phyloP scores from a whole-genome alignment of 1,284 basidiomycete genomes.

The Ceratobasidium sp. region DNA sequence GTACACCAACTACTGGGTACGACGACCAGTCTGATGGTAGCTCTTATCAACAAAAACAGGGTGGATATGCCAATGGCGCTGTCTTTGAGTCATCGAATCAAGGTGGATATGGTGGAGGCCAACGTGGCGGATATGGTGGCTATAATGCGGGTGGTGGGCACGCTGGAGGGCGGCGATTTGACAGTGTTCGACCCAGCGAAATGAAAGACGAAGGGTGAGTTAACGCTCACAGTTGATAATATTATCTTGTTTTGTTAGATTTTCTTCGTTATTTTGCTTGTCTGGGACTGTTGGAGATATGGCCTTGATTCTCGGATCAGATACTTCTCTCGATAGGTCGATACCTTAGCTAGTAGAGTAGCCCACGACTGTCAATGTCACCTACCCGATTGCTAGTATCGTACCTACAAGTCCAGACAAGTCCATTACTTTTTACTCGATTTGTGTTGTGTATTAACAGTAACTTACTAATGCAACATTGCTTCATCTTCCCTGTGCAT shows the following conservation, averaged over 20 bases:
- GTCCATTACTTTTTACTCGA: slow-evolving; percentile 75
- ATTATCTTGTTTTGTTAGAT: slow-evolving; percentile 10
- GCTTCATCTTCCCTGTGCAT: slow-evolving; percentile 43
- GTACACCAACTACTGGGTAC: slow-evolving; percentile 8
- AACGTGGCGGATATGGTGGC: slow-evolving; percentile 56
- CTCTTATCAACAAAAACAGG: slow-evolving; percentile 47
- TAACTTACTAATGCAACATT: slow-evolving; percentile 76
- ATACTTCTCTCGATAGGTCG: slow-evolving; percentile 33
- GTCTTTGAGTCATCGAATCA: slow-evolving; percentile 64
- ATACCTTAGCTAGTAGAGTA: slow-evolving; percentile 46
- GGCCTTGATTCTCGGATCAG: slow-evolving; percentile 42
- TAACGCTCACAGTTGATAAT: slow-evolving; percentile 10
- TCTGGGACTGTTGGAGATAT: slow-evolving; percentile 42
- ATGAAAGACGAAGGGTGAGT: slow-evolving; percentile 99
- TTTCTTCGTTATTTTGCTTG: slow-evolving; percentile 51
- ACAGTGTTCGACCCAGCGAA: slow-evolving; percentile 87
- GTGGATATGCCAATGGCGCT: slow-evolving; percentile 50
- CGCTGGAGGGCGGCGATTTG: slow-evolving; percentile 62
- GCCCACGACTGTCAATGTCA: slow-evolving; percentile 38
- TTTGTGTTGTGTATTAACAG: slow-evolving; percentile 69
- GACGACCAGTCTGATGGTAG: slow-evolving; percentile 33
- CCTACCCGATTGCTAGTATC: slow-evolving; percentile 43
- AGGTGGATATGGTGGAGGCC: slow-evolving; percentile 58
- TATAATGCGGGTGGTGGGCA: slow-evolving; percentile 49
- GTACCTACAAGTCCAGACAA: slow-evolving; percentile 67